Conservation (phyloP, 2,329 filamentous ascomycete species). For the Akanthomyces muscarius region DNA sequence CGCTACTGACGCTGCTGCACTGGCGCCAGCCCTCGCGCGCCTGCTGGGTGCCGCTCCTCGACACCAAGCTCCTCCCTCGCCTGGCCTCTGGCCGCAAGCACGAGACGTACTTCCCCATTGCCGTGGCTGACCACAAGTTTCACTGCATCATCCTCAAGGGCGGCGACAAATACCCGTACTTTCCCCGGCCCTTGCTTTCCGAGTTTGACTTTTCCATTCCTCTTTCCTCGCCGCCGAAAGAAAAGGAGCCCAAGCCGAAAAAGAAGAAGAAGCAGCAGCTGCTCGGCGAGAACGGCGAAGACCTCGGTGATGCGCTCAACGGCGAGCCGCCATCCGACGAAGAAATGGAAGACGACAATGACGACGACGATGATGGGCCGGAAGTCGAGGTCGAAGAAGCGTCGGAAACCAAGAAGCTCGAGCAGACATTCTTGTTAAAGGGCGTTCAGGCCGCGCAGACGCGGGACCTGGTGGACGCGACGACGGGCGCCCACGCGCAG, state of each 20-base stretch:
- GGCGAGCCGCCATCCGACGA: slow-evolving; percentile 29
- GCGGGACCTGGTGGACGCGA: slow-evolving; percentile 67
- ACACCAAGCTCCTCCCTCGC: slow-evolving; percentile 79
- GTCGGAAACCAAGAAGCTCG: slow-evolving; percentile 59
- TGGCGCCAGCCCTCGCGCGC: slow-evolving; percentile 86
- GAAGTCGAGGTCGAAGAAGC: slow-evolving; percentile 30
- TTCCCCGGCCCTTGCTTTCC: slow-evolving; percentile 80
- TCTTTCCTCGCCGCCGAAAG: slow-evolving; percentile 52
- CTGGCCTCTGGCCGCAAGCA: slow-evolving; percentile 79
- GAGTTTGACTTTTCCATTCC: slow-evolving; percentile 93
- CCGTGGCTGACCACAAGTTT: slow-evolving; percentile 85
- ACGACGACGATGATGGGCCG: slow-evolving; percentile 34
- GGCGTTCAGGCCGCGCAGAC: slow-evolving; percentile 70
- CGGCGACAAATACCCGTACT: slow-evolving; percentile 87
- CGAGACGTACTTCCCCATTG: slow-evolving; percentile 92
- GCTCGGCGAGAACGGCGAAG: slow-evolving; percentile 28
- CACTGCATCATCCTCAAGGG: slow-evolving; percentile 99
- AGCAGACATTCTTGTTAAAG: slow-evolving; percentile 77
- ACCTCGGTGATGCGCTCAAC: slow-evolving; percentile 24
- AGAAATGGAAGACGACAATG: slow-evolving; percentile 34
- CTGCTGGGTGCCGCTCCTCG: slow-evolving; percentile 85
- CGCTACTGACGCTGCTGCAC: slow-evolving; percentile 80
- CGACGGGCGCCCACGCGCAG: slow-evolving; percentile 55
- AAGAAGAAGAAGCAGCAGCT: slow-evolving; percentile 24
- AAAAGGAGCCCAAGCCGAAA: slow-evolving; percentile 31